A percentile compares a stretch with the other conserved stretches of the same genome.
phyloP scores from a whole-genome alignment of 305 asterid species.

The Solanum aculeatissimum region DNA sequence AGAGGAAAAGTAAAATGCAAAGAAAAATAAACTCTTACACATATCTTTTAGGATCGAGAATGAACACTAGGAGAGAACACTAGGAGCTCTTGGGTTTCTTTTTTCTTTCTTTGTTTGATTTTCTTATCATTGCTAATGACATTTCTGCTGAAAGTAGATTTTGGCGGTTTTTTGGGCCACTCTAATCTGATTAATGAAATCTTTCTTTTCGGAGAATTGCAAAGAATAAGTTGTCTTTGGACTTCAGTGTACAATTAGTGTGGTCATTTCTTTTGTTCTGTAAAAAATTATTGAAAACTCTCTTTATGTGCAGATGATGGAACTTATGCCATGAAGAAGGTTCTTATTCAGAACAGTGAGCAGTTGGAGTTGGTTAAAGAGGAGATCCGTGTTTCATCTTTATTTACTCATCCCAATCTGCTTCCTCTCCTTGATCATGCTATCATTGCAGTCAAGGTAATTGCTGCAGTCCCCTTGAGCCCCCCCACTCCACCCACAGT shows the following conservation, averaged over 20 bases:
- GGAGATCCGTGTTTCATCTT: slow-evolving; percentile 87
- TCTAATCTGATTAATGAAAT: neutral
- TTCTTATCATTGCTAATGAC: neutral
- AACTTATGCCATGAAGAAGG: slow-evolving; percentile 97
- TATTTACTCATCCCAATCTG: slow-evolving; percentile 83
- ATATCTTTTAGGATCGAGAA: neutral
- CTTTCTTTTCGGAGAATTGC: neutral
- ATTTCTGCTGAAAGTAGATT: neutral
- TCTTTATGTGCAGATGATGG: slow-evolving; percentile 63
- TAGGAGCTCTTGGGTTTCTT: neutral
- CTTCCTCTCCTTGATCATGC: slow-evolving; percentile 99
- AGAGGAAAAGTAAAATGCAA: neutral
- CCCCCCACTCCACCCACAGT: neutral
- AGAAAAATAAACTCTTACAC: neutral
- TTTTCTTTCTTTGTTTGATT: neutral
- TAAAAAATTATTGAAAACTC: neutral
- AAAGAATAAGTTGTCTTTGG: neutral
- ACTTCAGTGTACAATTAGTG: neutral
- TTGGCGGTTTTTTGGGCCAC: neutral
- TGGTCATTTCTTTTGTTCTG: neutral
- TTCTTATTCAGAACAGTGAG: slow-evolving; percentile 79
- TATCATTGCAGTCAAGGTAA: slow-evolving; percentile 90
- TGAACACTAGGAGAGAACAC: neutral
- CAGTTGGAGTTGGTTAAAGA: slow-evolving; percentile 90
- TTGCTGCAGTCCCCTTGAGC: neutral